Evolutionary conservation across 1,284 basidiomycete species (phyloP), one percentile per base, ranked within the genome.

Genomic region (Vanrija pseudolonga): DNA sequence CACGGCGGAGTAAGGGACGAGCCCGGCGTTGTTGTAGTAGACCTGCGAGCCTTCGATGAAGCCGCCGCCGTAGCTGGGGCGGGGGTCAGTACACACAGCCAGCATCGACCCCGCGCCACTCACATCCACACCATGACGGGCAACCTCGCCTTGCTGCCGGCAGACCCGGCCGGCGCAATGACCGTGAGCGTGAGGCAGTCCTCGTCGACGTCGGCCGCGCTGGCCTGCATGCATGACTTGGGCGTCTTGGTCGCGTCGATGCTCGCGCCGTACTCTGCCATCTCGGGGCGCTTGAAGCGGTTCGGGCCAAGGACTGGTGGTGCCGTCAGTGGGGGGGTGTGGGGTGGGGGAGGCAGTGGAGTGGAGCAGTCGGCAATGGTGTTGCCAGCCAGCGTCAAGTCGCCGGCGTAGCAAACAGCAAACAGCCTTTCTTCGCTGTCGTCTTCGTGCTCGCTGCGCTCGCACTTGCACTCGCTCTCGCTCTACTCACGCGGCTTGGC

Each of bases 141-240:
- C n/a, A 77, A 50, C 22, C 49, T 62, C 19, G 56, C 55, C 14
- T 59, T 44, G 14, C 40, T 43, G 14, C 51, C 61, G 18, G 59
- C 61, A 2, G 52, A 45, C 0, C 63, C 66, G 19, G 54, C 36
- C 0, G 70, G 68, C 22, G 60, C 59, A 39, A 64, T 73, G 24
- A 79, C 65, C 51, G 78, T 77, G 37, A 79, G 60, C 45, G 64
- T 68, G 28, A 79, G 62, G 61, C 78, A 79, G 59, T 79, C 75
- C 52, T 79, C 78, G 20, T 63, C 66, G 14, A 63, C 45, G 4
- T 56, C 41, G 17, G 40, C 26, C 15, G 23, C 52, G 20, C 45
- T 45, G 17, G 44, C 18, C 59, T 75, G 71, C 14, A 68, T 55
- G 61, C 74, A 75, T 6, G 65, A 65, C 3, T 63, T 61, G 18